These are phyloP conservation scores for Phytophthora multivora DNA, from an alignment of 352 stramenopile genomes.

Conservation along the genomic window DNA sequence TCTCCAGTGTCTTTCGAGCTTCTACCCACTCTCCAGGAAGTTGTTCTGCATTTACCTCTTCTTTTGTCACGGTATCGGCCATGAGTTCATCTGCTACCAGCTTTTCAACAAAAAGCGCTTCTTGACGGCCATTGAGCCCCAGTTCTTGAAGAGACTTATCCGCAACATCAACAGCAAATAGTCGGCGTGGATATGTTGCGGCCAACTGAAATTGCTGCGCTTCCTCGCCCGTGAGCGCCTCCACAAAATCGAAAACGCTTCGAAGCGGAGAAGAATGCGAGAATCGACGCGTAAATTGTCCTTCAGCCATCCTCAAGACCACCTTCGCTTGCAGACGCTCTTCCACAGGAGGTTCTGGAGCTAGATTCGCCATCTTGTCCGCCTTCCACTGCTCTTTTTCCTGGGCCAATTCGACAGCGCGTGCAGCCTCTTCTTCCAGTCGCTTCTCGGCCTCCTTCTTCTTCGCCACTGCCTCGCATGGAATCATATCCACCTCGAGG, in stretches of 20 bases:
- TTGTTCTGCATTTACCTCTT: background rate
- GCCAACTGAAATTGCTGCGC: constrained; percentile 51
- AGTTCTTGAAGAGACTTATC: constrained; percentile 58
- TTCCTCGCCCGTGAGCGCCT: constrained; percentile 56
- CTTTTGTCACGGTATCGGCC: background rate
- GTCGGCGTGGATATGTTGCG: constrained; percentile 62
- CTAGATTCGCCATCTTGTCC: constrained; percentile 36
- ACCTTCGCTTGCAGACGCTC: constrained; percentile 56
- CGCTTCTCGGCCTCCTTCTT: constrained; percentile 40
- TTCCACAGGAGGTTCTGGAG: constrained; percentile 43
- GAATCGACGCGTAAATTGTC: constrained; percentile 58
- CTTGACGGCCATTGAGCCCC: constrained; percentile 59
- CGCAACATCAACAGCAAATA: constrained; percentile 48
- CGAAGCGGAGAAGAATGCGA: constrained; percentile 36
- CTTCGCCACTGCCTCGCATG: constrained; percentile 59
- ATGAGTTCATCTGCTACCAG: constrained; percentile 10
- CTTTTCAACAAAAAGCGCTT: constrained; percentile 72
- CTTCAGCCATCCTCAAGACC: constrained; percentile 51
- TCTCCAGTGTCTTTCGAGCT: constrained; percentile 50
- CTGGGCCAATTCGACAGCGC: constrained; percentile 19
- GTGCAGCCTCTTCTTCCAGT: constrained; percentile 43
- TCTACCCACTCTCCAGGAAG: constrained; percentile 50
- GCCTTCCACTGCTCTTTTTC: constrained; percentile 54
- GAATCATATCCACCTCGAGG: constrained; percentile 80
- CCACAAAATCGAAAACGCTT: constrained; percentile 56